Percentiles rank a stretch among this genome's conserved stretches.
These are phyloP conservation scores for Rutstroemia sp. DNA, from an alignment of 2,329 filamentous ascomycete genomes.

Conservation along the genomic window DNA sequence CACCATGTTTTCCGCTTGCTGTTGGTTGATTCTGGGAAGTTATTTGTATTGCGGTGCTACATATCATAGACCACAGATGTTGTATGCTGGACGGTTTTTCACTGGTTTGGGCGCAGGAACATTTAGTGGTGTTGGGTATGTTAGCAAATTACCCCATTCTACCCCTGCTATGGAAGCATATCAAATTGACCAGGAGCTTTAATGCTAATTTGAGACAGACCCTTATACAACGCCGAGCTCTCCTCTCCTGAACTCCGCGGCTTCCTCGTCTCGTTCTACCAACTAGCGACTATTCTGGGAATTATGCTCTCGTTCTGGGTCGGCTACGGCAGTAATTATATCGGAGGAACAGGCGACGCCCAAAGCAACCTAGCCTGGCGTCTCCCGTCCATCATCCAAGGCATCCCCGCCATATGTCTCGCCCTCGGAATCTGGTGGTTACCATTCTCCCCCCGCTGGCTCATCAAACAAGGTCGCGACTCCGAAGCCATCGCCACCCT, in stretches of 20 bases:
- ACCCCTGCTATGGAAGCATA: background rate
- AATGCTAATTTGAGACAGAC: slow-evolving; percentile 22
- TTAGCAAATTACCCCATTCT: background rate
- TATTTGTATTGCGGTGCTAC: slow-evolving; percentile 40
- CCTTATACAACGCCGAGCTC: slow-evolving; percentile 43
- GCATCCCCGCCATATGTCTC: slow-evolving; percentile 39
- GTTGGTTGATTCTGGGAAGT: slow-evolving; percentile 39
- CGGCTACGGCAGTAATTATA: slow-evolving; percentile 39
- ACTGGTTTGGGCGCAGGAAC: no score
- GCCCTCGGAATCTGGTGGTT: slow-evolving; percentile 38
- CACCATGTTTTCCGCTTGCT: slow-evolving; percentile 43
- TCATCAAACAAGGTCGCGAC: slow-evolving; percentile 36
- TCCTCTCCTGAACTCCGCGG: slow-evolving; percentile 56
- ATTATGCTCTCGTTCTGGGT: slow-evolving; percentile 44
- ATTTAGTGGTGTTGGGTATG: no score
- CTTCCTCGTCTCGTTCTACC: slow-evolving; percentile 55
- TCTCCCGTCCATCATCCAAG: slow-evolving; percentile 40
- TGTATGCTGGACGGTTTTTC: slow-evolving; percentile 40
- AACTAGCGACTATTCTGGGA: slow-evolving; percentile 52
- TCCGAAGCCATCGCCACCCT: slow-evolving; percentile 42
- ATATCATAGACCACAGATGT: slow-evolving; percentile 32
- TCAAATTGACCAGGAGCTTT: background rate
- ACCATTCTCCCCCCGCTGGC: slow-evolving; percentile 40
- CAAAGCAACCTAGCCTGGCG: slow-evolving; percentile 37
- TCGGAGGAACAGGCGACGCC: slow-evolving; percentile 38